Evolutionary conservation across 345 rosid genomes (phyloP), one percentile per base, ranked within the genome.

Genomic region (Sisymbrium altissimum): DNA sequence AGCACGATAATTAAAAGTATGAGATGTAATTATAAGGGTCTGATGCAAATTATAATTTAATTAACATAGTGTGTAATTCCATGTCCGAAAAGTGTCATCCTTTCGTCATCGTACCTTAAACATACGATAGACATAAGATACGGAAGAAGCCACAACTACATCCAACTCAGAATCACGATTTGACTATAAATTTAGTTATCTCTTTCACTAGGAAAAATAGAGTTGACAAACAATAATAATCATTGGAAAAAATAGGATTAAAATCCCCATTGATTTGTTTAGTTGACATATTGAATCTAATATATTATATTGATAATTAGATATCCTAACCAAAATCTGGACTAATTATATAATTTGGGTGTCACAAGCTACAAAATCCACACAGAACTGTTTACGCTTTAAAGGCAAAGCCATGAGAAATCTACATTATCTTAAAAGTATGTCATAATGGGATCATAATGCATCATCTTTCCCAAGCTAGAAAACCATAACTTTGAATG

Each of bases 391-490:
- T 59, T 41, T 58, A 25, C 7, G 53, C 46, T 74, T 18, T 1
- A 48, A 23, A 60, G 17, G 79, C 38, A 32, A 57, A 45, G 21
- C 61, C 40, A 33, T 44, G 9, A 50, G 36, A 69, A 69, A 76
- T 45, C n/a, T 43, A 69, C 10, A 69, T 62, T 61, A 69, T 76
- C 75, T 54, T 45, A 35, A 15, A 62, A 62, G 64, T 68, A 27
- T 53, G 19, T 33, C 46, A 69, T 69, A 76, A 76, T 76, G 79
- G 70, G 59, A 69, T 53, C 59, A 75, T 62, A 9, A 43, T 64
- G 41, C 7, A 43, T 71, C 27, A 62, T 54, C 43, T 68, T 29
- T 60, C 64, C 68, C 33, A 68, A 76, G 48, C 56, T 63, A 45
- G 54, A 49, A 71, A 25, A 64, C 52, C 57, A 75, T 0, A 15